Base-by-base conservation (phyloP, 495 filamentous ascomycete species). In the Darksidea phi region DNA sequence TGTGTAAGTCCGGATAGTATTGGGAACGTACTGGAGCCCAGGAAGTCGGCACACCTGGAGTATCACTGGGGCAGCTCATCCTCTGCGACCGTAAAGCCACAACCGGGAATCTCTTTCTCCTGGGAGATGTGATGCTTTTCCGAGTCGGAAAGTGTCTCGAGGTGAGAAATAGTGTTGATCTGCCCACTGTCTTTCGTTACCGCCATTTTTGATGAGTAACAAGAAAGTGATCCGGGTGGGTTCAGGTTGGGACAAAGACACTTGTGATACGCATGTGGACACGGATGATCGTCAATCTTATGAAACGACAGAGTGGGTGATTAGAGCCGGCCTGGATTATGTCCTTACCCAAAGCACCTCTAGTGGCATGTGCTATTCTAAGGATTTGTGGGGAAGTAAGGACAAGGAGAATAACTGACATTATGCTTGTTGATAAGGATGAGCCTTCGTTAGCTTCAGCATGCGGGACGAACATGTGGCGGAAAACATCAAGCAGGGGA, bases 1-100 rank as follows among this genome's bases (percentile, higher is more conserved):
- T 8, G 7, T 6, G 12, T 5, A 24, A 24, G 5, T 10, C 5
- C 48, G 23, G 24, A 8, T 28, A 8, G 6, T 4, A 10, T 50
- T 7, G 10, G 23, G 24, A 21, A 52, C 50, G 7, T 54, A 61
- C 58, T 64, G 18, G 65, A 64, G 7, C 65, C 65, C 20, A 68
- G 45, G 49, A 68, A 68, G 28, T 52, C 60, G 2, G 49, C 47
- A 43, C 55, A 56, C 8, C 24, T 38, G 56, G 60, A 68, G 56
- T 68, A 68, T 10, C 61, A 61, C 24, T 50, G 17, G 10, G 64
- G 64, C 25, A 67, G 36, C 26, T 62, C 54, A 24, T 21, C 34
- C n/a, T 62, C 59, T 0, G 57, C n/a, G 6, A 67, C 54, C 4
- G 59, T 67, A 43, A 67, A 67, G 46, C 63, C 64, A 5, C 48